Percentiles rank a stretch among this genome's conserved stretches.
Evolutionary conservation across 164 flowering plant species (phyloP).

Genomic region (Magnolia kwangsiensis): DNA sequence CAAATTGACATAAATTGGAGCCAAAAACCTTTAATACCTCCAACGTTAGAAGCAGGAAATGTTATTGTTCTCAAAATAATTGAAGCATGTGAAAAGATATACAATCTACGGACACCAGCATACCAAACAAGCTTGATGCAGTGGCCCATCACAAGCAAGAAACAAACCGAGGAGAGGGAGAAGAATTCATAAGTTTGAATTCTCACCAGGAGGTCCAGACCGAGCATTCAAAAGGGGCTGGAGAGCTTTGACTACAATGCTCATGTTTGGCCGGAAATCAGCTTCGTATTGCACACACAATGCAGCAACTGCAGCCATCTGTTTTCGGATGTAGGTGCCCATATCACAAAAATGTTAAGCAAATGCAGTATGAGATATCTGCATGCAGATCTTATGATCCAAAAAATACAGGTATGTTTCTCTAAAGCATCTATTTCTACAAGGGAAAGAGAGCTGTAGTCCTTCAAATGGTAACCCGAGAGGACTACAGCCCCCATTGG

Average conservation of each 20-base stretch:
- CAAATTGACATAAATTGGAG: not conserved
- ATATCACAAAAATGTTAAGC: not conserved
- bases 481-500: no score
- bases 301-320: constrained; percentile 91
- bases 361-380: not conserved
- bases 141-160: not conserved
- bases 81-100: not conserved
- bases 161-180: not conserved
- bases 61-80: not conserved
- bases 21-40: not conserved
- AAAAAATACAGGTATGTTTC: no score
- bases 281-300: constrained; percentile 81
- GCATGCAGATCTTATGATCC: not conserved
- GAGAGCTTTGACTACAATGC: constrained; percentile 77
- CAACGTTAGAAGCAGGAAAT: not conserved
- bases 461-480: no score
- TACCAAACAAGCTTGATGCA: constrained; percentile 1
- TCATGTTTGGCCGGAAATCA: constrained; percentile 86
- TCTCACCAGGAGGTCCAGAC: constrained; percentile 52
- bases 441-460: no score
- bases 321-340: constrained; percentile 3
- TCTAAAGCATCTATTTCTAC: no score
- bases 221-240: constrained; percentile 66
- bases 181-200: constrained; percentile 29
- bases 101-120: constrained; percentile 15